Percentiles rank a stretch among this genome's conserved stretches.
Evolutionary conservation across 208 protist genomes (phyloP).

Genomic region (Crithidia brevicula): DNA sequence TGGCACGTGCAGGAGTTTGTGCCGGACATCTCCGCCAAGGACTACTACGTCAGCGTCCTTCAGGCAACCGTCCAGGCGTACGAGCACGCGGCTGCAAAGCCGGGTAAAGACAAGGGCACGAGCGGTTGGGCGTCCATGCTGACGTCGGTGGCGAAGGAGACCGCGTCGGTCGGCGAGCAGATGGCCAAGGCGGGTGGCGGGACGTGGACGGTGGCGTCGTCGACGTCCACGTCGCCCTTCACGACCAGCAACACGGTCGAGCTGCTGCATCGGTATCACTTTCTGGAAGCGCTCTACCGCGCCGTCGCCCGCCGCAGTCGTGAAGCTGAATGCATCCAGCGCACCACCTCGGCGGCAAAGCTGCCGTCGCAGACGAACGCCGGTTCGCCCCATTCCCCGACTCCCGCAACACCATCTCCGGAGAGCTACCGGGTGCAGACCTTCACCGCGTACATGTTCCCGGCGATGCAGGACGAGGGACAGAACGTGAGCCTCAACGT

Average conservation of each 20-base stretch:
- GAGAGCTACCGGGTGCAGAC: conserved; percentile 34
- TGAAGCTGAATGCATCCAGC: no score
- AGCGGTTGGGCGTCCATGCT: not conserved
- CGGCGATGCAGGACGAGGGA: conserved; percentile 8
- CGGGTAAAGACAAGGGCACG: no score
- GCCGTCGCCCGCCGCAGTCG: not conserved
- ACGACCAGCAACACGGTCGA: conserved; percentile 2
- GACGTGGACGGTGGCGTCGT: no score
- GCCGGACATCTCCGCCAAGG: not conserved
- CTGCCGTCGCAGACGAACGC: no score
- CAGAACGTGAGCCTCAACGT: conserved; percentile 43
- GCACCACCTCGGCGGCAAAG: not conserved
- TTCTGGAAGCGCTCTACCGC: conserved; percentile 20
- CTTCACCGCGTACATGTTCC: conserved; percentile 68
- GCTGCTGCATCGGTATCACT: conserved; percentile 17
- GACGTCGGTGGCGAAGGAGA: not conserved
- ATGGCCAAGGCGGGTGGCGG: not conserved
- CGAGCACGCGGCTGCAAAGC: not conserved
- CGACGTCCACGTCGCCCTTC: no score
- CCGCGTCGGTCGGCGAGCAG: not conserved
- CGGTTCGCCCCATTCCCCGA: not conserved
- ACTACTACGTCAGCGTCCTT: conserved; percentile 11
- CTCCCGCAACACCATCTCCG: not conserved
- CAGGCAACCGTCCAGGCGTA: not conserved
- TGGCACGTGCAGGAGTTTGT: conserved; percentile 3